Base-by-base conservation (phyloP, 306 rosid species). In the Fagus sylvatica region DNA sequence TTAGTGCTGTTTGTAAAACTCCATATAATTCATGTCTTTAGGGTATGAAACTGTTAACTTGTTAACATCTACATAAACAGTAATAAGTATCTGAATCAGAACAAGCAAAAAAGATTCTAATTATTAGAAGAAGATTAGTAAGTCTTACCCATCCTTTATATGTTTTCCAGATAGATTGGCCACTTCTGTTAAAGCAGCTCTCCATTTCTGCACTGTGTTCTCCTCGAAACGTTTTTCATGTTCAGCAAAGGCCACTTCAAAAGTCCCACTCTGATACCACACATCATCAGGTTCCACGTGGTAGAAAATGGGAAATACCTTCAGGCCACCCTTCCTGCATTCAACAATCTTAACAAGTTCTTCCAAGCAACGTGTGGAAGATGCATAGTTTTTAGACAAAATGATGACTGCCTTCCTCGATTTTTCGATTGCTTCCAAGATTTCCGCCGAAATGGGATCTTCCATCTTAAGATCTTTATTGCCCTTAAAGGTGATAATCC, bases 271-370 rank as follows among this genome's bases (percentile, higher is more conserved):
- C 46, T 41, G 46, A 53, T 22, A 2, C 1, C 17, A 15, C 40
- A 77, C 81, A 57, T 33, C 53, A 8, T n/a, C 5, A 2, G 75
- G 76, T 32, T 56, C 61, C 1, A 77, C 51, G 32, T 69, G 70
- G 8, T 4, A 77, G 55, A 77, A 77, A 10, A 77, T 36, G 0
- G 71, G 81, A 15, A 69, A 6, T 0, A 69, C 67, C 7, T 16
- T 2, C 30, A 69, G 55, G 17, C 75, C 75, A 0, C 40, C 33
- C 0, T 11, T 49, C 11, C 12, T 33, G 32, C 76, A 57, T 37
- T 77, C 75, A 0, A 77, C 28, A 28, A 77, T 77, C 71, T 77
- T 77, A 6, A 49, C 71, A 41, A 77, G 69, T 61, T 77, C 81
- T 53, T 77, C 70, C 3, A 70, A 36, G 37, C 75, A 69, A 75